Evolutionary conservation across 2,329 filamentous ascomycete species (phyloP), one percentile per base, ranked within the genome.

Genomic region (Sporothrix luriei): DNA sequence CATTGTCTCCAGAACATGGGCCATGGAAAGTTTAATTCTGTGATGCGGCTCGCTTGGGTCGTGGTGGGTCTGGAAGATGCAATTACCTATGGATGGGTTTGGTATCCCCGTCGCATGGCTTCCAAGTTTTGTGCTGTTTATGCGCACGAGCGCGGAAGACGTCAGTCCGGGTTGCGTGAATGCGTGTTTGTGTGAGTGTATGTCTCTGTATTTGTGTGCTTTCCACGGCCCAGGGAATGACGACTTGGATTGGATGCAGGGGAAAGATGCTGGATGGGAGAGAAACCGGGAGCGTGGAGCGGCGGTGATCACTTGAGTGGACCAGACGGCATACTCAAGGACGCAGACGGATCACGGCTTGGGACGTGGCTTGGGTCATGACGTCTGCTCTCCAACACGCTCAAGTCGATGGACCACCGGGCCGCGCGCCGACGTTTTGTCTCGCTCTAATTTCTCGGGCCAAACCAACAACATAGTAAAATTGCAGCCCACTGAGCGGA

Each of bases 41-140:
- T 24, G 51, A n/a, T 64, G 24, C 61, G 43, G 43, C 43, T 33
- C 40, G 43, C 61, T 49, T 64, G 61, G 61, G 40, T 29, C 43
- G 46, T 21, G 46, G 43, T 48, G 40, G 61, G 9, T 26, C 24
- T 19, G 14, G 9, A 43, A n/a, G 61, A 48, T 64, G 43, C 24
- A 48, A 14, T 40, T 64, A 29, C 62, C 46, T 40, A n/a, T n/a
- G 62, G 46, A 40, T 46, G 13, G 19, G 4, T 13, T 43, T 4
- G 40, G 40, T 14, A 16, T 43, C 40, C 3, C 11, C 14, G 40
- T 48, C 40, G 29, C 16, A 11, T 9, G 6, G 61, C 29, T 64
- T 64, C 61, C 43, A 64, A 64, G 61, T 64, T 64, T 48, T 61
- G 43, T 21, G 16, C 24, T 49, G 16, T 49, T 64, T 49, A 64